phyloP scores from a whole-genome alignment of 768 basidiomycete species.

The Leccinellum luteum region DNA sequence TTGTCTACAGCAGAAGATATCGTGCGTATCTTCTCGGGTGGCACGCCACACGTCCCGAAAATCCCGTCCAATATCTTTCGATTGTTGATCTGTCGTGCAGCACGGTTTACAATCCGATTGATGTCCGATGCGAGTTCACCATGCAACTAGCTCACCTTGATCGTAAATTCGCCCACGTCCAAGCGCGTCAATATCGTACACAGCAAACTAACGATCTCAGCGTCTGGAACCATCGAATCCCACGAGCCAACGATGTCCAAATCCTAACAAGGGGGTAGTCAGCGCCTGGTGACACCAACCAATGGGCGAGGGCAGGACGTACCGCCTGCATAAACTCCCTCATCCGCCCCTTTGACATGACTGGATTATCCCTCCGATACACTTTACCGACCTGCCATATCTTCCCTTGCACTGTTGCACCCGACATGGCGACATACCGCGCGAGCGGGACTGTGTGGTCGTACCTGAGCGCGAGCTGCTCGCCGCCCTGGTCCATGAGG shows the following conservation, averaged over 20 bases:
- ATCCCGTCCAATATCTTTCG: conserved; percentile 96
- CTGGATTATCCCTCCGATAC: conserved; percentile 93
- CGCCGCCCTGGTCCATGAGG: conserved; percentile 95
- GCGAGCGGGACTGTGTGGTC: conserved; percentile 98
- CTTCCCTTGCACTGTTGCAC: conserved; percentile 77
- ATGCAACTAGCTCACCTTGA: conserved; percentile 62
- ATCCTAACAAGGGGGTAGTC: conserved; percentile 51
- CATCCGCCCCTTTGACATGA: conserved; percentile 98
- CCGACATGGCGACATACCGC: conserved; percentile 91
- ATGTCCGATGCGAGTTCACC: neutral
- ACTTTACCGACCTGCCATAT: conserved; percentile 99
- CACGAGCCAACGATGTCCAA: conserved; percentile 91
- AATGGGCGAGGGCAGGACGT: conserved; percentile 19
- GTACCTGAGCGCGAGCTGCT: conserved; percentile 90
- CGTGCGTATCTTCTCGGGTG: conserved; percentile 79
- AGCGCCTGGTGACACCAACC: neutral
- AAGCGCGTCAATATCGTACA: conserved; percentile 79
- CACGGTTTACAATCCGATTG: neutral
- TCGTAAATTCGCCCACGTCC: conserved; percentile 90
- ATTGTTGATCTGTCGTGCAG: conserved; percentile 75
- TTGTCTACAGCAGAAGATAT: conserved; percentile 99
- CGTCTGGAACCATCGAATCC: conserved; percentile 98
- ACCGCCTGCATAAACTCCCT: conserved; percentile 98
- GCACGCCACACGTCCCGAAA: conserved; percentile 95
- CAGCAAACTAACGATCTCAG: conserved; percentile 79